These are phyloP conservation scores for Melastoma candidum DNA, from an alignment of 441 rosid species.

Conservation along the genomic window DNA sequence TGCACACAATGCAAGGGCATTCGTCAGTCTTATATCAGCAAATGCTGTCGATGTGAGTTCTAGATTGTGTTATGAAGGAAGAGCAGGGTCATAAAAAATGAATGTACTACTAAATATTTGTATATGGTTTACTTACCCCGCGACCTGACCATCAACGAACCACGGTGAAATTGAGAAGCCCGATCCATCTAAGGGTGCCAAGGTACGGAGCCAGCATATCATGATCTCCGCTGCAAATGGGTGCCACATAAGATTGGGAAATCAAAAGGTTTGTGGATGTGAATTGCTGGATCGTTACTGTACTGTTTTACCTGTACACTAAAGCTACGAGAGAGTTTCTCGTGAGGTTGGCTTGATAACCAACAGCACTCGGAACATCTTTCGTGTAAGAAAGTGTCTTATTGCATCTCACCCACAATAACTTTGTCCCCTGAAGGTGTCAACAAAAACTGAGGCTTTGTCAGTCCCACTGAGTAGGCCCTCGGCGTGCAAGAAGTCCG, in stretches of 20 bases:
- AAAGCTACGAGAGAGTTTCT: constrained; percentile 1
- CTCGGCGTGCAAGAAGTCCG: too few species aligned
- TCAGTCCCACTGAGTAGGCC: too few species aligned
- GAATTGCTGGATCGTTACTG: too few species aligned
- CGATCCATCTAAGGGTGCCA: constrained; percentile 21
- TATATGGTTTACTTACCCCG: constrained; percentile 19
- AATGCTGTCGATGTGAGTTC: too few species aligned
- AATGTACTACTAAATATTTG: too few species aligned
- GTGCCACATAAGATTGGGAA: not conserved
- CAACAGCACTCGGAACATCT: not conserved
- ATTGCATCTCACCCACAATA: constrained; percentile 12
- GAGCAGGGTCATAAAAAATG: too few species aligned
- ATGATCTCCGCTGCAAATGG: constrained; percentile 25
- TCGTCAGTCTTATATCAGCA: too few species aligned
- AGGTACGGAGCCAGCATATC: constrained; percentile 25
- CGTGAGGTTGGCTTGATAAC: constrained; percentile 9
- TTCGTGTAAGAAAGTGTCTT: not conserved
- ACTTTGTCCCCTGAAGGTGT: constrained; percentile 7
- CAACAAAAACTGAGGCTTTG: too few species aligned
- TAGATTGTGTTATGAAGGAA: too few species aligned
- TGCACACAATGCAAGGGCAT: not conserved
- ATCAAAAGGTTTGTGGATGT: too few species aligned
- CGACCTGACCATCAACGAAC: constrained; percentile 33
- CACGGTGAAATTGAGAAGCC: constrained; percentile 12
- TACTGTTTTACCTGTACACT: constrained; percentile 3